A percentile compares a stretch with the other conserved stretches of the same genome.
These are phyloP conservation scores for Lasiodiplodia citricola DNA, from an alignment of 2,329 filamentous ascomycete species.

Conservation along the genomic window DNA sequence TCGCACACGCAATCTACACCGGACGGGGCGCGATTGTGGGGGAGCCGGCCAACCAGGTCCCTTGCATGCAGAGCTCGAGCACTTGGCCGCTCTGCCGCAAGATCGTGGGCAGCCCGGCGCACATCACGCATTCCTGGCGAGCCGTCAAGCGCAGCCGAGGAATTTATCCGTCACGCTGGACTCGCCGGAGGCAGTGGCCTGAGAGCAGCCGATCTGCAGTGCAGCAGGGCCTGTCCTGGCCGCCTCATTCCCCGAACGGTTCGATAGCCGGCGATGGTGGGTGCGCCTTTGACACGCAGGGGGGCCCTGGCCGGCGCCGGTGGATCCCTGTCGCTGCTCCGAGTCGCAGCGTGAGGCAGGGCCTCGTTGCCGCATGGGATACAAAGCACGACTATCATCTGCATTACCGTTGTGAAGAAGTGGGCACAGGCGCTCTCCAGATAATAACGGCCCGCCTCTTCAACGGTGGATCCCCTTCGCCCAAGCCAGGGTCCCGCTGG, in stretches of 20 bases:
- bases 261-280: constrained; percentile 40
- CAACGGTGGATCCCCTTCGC: constrained; percentile 29
- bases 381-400: constrained; percentile 36
- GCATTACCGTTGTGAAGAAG: constrained; percentile 48
- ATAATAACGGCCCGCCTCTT: constrained; percentile 31
- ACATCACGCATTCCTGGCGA: constrained; percentile 25
- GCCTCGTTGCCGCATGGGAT: constrained; percentile 20
- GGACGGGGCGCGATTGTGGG: constrained; percentile 19
- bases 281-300: constrained; percentile 23
- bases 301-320: constrained; percentile 25
- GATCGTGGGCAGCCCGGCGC: constrained; percentile 25
- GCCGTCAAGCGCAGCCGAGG: constrained; percentile 28
- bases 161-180: constrained; percentile 32
- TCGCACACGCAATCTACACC: constrained; percentile 20
- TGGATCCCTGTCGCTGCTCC: constrained; percentile 28
- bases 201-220: constrained; percentile 44
- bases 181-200: constrained; percentile 21
- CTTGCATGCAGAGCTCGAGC: constrained; percentile 23
- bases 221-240: constrained; percentile 48
- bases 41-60: constrained; percentile 21
- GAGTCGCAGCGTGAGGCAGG: constrained; percentile 27
- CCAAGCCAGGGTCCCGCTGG: constrained; percentile 33
- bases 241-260: constrained; percentile 44
- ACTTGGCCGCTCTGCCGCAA: constrained; percentile 15
- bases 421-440: constrained; percentile 31